Conservation (phyloP, 2,329 filamentous ascomycete species). For the Pseudogymnoascus sp. region DNA sequence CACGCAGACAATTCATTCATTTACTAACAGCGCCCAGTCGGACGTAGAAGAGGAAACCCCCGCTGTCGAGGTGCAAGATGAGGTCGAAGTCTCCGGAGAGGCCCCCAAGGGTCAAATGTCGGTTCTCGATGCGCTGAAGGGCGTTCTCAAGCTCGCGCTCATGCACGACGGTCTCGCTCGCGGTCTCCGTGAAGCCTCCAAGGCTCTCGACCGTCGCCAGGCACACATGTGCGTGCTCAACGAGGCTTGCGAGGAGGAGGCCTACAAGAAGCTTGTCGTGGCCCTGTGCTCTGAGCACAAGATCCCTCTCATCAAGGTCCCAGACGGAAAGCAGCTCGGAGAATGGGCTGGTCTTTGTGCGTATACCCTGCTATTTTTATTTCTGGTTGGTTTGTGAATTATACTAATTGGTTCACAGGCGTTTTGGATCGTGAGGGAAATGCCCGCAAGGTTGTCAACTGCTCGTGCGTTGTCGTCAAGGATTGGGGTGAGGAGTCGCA, state of each 20-base stretch:
- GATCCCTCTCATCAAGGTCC: constrained; percentile 99
- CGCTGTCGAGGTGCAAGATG: constrained; percentile 70
- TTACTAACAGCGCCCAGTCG: constrained; percentile 54
- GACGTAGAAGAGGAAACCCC: constrained; percentile 99
- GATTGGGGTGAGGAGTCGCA: constrained; percentile 99
- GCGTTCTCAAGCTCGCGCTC: constrained; percentile 94
- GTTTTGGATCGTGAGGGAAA: constrained; percentile 99
- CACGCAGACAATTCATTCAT: constrained; percentile 1
- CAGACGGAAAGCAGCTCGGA: constrained; percentile 98
- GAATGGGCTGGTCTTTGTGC: constrained; percentile 99
- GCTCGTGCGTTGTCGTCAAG: constrained; percentile 99
- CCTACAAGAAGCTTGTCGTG: constrained; percentile 99
- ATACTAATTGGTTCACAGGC: constrained; percentile 45
- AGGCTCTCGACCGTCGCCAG: constrained; percentile 96
- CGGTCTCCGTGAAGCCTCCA: constrained; percentile 95
- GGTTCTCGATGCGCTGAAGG: constrained; percentile 96
- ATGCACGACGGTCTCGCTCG: constrained; percentile 99
- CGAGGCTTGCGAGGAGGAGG: constrained; percentile 99
- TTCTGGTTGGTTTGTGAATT: constrained; percentile 13
- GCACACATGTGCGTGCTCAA: constrained; percentile 99
- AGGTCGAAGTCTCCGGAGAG: constrained; percentile 92
- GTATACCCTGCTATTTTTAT: constrained; percentile 38
- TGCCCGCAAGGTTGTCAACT: constrained; percentile 99
- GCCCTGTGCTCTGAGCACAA: constrained; percentile 99
- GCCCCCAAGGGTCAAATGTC: constrained; percentile 87